Evolutionary conservation across 1,284 basidiomycete genomes (phyloP).

Genomic region (Cryptococcus sp.): DNA sequence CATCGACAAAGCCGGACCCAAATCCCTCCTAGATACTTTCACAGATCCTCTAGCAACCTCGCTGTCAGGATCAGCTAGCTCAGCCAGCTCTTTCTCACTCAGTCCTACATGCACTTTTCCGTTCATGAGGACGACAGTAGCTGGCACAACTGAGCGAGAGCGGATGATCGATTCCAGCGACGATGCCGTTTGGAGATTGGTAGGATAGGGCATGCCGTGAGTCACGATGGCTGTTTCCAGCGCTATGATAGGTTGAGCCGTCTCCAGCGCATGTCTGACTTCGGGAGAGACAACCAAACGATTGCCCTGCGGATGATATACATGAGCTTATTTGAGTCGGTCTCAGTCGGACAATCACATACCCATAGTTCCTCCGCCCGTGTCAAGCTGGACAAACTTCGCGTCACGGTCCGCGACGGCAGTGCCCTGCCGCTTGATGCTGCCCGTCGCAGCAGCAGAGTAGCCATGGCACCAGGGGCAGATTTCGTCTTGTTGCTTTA

Average conservation of each 20-base stretch:
- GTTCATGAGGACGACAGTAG: slow-evolving; percentile 82
- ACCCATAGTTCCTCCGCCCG: slow-evolving; percentile 2
- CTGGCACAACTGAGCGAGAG: slow-evolving; percentile 74
- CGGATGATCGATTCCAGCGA: slow-evolving; percentile 79
- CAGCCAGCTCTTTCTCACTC: slow-evolving; percentile 64
- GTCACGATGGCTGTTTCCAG: slow-evolving; percentile 82
- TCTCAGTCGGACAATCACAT: not conserved
- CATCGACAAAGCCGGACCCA: slow-evolving; percentile 72
- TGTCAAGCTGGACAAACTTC: not conserved
- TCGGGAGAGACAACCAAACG: slow-evolving; percentile 58
- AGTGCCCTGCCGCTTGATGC: not conserved
- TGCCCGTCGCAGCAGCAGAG: not conserved
- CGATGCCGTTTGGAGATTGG: slow-evolving; percentile 70
- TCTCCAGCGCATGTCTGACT: slow-evolving; percentile 70
- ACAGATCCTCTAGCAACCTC: slow-evolving; percentile 47
- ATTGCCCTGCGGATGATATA: slow-evolving; percentile 7
- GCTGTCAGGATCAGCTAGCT: slow-evolving; percentile 65
- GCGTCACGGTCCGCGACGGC: not conserved
- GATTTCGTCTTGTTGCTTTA: not conserved
- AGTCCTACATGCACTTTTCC: slow-evolving; percentile 88
- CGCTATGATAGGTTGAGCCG: slow-evolving; percentile 55
- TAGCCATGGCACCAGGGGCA: too few relatives aligned
- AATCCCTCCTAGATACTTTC: slow-evolving; percentile 86
- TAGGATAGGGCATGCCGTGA: slow-evolving; percentile 82
- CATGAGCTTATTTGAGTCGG: not conserved